A percentile compares a stretch with the other conserved stretches of the same genome.
These are phyloP conservation scores for Avicennia marina DNA, from an alignment of 257 asterid genomes.

Conservation along the genomic window DNA sequence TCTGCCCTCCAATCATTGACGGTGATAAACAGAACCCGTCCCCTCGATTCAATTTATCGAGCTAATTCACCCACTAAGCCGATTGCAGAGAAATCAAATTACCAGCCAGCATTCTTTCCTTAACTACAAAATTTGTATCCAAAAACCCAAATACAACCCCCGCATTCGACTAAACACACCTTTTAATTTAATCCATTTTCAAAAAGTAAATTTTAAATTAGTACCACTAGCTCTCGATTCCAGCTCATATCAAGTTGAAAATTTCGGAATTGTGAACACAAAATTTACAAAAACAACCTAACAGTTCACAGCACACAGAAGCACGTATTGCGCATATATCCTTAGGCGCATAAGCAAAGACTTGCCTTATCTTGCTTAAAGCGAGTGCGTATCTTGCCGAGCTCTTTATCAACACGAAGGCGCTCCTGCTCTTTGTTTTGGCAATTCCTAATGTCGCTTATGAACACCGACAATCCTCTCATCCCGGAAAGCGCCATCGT, in stretches of 20 bases:
- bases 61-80: slow-evolving; percentile 9
- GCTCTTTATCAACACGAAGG: slow-evolving; percentile 95
- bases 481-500: slow-evolving; percentile 98
- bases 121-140: background rate
- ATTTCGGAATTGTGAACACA: slow-evolving; percentile 5
- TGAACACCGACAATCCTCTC: slow-evolving; percentile 98
- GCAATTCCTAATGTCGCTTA: slow-evolving; percentile 93
- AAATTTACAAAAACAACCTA: background rate
- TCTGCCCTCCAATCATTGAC: background rate
- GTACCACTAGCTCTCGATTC: background rate
- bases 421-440: slow-evolving; percentile 96
- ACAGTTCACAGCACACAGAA: background rate
- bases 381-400: slow-evolving; percentile 75
- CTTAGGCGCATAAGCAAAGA: background rate
- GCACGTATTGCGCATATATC: background rate
- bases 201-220: background rate
- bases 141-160: slow-evolving; percentile 6
- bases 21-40: slow-evolving; percentile 2
- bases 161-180: background rate
- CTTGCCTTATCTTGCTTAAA: slow-evolving; percentile 84
- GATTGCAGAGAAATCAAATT: background rate
- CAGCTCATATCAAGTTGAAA: slow-evolving; percentile 14
- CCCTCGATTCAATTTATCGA: slow-evolving; percentile 2
- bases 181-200: background rate
- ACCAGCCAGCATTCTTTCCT: background rate